Evolutionary conservation across 768 basidiomycete species (phyloP), one percentile per base, ranked within the genome.

Genomic region (Boletellus sp.): DNA sequence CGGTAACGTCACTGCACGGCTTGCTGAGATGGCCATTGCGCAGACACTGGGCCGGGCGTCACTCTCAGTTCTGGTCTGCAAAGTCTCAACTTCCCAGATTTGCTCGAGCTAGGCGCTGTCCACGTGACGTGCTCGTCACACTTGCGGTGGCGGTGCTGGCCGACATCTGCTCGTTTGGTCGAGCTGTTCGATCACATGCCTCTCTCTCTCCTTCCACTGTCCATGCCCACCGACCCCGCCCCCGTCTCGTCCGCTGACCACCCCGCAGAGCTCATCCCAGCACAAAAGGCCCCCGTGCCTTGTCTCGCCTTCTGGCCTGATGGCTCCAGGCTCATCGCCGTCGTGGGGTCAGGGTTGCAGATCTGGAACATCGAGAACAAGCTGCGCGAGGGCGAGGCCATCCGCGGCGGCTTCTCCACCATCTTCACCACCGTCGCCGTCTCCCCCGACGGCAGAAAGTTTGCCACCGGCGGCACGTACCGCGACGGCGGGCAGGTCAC

Each of bases 241-340:
- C 15, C 26, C 11, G 6, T 22, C 15, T 4, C 46, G 20, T 24
- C 40, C 31, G 20, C 28, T 15, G 51, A 52, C 15, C 52, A 59
- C n/a, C 57, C 42, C 5, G 31, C 36, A 22, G 60, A 52, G 20
- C 42, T 62, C 2, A 56, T 61, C 12, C 57, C 56, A 2, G 60
- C 62, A 24, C 60, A 55, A 10, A 59, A 40, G 28, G 39, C 51
- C 1, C 11, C 57, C 36, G 42, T 61, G 16, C 42, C 59, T 8
- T 61, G 59, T 39, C 39, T 61, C 6, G 53, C 61, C 26, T 61
- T 61, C 57, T 61, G 57, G 60, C 57, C 60, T 16, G 61, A 61
- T 56, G 60, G 60, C 28, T 46, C 60, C 37, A 52, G 57, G 51
- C 56, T 61, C 22, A 61, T 61, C 17, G 60, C 61, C 4, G 51